These are phyloP conservation scores for Jaltomata sinuosa DNA, from an alignment of 257 asterid species.

Conservation along the genomic window DNA sequence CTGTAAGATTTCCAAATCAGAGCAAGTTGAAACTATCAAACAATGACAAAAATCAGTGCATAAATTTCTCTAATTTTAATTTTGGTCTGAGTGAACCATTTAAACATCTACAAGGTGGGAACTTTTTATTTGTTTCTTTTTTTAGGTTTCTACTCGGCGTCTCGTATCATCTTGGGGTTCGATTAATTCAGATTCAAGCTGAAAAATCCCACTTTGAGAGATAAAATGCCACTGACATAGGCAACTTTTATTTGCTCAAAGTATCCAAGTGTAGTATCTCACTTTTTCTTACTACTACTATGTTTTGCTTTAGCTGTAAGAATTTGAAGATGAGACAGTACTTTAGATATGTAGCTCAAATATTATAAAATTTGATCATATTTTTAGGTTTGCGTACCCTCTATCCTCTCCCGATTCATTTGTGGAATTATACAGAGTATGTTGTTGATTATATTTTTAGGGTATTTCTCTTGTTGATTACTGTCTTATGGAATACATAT, in stretches of 20 bases:
- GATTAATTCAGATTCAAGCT: too few species aligned
- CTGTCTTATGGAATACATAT: neutral
- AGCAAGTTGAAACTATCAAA: neutral
- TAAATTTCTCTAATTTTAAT: neutral
- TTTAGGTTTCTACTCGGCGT: too few species aligned
- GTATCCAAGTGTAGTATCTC: neutral
- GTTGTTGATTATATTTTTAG: neutral
- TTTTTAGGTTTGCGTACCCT: too few species aligned
- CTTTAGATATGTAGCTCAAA: neutral
- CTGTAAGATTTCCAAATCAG: neutral
- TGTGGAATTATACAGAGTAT: too few species aligned
- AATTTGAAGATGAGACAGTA: too few species aligned
- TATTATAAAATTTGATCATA: neutral
- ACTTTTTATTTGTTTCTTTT: neutral
- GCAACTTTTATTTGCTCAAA: too few species aligned
- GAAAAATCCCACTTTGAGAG: too few species aligned
- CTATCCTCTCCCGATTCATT: too few species aligned
- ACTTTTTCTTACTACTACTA: neutral
- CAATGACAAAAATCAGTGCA: neutral
- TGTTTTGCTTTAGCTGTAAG: neutral
- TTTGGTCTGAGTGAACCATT: neutral
- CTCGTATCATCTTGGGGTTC: too few species aligned
- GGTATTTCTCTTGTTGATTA: neutral
- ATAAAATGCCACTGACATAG: too few species aligned
- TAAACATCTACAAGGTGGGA: neutral